Conservation (phyloP, 495 filamentous ascomycete species). For the Aspergillus carlsbadensis region DNA sequence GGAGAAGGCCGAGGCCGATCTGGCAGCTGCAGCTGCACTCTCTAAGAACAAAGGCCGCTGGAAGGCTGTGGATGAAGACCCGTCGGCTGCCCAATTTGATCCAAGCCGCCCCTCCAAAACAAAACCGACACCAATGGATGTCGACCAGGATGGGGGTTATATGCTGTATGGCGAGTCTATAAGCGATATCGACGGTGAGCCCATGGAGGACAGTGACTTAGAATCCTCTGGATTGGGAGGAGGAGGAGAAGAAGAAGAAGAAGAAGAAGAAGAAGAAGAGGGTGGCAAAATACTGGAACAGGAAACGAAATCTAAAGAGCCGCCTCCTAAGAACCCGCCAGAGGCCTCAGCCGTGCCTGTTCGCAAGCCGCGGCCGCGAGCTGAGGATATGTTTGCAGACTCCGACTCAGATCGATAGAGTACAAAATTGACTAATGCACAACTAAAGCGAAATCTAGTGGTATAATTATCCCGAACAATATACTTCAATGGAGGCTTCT, state of each 20-base stretch:
- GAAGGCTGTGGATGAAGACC: conserved; percentile 67
- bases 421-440: not conserved
- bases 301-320: conserved; percentile 22
- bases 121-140: conserved; percentile 24
- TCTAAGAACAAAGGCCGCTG: conserved; percentile 60
- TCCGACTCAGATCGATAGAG: conserved; percentile 48
- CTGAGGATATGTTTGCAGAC: conserved; percentile 93
- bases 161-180: conserved; percentile 39
- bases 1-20: conserved; percentile 47
- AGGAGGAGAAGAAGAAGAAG: no score
- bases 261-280: conserved; percentile 12
- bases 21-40: conserved; percentile 29
- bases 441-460: not conserved
- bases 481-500: not conserved
- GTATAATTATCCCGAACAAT: not conserved
- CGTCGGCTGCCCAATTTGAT: conserved; percentile 39
- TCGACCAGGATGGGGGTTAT: conserved; percentile 21
- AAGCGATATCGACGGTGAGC: conserved; percentile 51
- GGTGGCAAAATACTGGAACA: conserved; percentile 39
- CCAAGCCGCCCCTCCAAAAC: conserved; percentile 22
- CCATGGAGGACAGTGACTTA: conserved; percentile 55
- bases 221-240: no score
- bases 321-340: conserved; percentile 11
- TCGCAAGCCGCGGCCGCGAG: conserved; percentile 67
- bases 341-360: conserved; percentile 26